phyloP scores from a whole-genome alignment of 495 filamentous ascomycete species.

The Rostrohypoxylon terebratum region DNA sequence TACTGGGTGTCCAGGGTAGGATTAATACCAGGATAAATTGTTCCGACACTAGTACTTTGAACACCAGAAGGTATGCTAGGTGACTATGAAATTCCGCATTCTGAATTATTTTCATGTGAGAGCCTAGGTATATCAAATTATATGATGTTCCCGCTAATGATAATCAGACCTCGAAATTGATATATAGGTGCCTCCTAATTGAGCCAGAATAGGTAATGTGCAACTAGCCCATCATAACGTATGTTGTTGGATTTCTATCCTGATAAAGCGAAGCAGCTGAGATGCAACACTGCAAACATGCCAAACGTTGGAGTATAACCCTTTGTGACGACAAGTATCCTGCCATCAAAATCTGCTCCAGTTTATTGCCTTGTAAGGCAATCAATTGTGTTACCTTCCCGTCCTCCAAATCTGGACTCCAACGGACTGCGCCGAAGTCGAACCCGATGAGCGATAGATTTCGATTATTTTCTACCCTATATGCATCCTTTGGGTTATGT shows the following conservation, averaged over 20 bases:
- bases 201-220: too few relatives aligned
- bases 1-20: constrained; percentile 5
- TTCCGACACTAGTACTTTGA: neutral
- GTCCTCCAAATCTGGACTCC: neutral
- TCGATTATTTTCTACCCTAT: neutral
- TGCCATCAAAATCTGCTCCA: neutral
- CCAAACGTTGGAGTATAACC: neutral
- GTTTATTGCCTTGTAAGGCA: neutral
- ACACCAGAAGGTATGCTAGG: neutral
- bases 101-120: neutral
- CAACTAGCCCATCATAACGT: constrained; percentile 8
- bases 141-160: too few relatives aligned
- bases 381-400: neutral
- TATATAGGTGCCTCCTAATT: too few relatives aligned
- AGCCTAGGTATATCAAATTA: too few relatives aligned
- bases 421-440: too few relatives aligned
- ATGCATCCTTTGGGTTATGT: neutral
- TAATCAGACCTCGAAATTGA: too few relatives aligned
- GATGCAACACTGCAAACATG: neutral
- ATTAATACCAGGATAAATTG: neutral
- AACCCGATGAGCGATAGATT: neutral
- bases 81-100: neutral
- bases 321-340: neutral
- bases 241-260: too few relatives aligned
- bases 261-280: neutral